These are phyloP conservation scores for Austroboletus rostrupii DNA, from an alignment of 1,284 basidiomycete species.

Conservation along the genomic window DNA sequence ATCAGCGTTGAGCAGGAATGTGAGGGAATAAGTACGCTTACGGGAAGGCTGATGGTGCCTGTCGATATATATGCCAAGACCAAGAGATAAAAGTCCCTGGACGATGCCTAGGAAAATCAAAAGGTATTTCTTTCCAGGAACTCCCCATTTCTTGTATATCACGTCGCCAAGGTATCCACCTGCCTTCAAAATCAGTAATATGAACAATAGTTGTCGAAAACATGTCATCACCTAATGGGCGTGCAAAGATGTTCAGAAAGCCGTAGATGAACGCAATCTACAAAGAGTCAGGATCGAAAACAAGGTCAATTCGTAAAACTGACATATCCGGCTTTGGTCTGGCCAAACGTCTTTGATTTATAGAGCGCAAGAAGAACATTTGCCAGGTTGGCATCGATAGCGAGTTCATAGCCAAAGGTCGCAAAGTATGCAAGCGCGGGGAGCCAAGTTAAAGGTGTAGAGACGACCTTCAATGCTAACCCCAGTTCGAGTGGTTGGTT, in stretches of 20 bases:
- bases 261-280: constrained; percentile 43
- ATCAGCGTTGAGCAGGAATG: not conserved
- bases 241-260: constrained; percentile 51
- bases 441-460: constrained; percentile 56
- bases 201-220: not conserved
- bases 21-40: constrained; percentile 3
- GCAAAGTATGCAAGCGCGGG: constrained; percentile 50
- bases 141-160: constrained; percentile 44
- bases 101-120: constrained; percentile 41
- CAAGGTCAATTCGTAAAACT: constrained; percentile 11
- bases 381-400: constrained; percentile 55
- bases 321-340: constrained; percentile 53
- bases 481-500: constrained; percentile 45
- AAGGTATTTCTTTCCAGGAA: constrained; percentile 50
- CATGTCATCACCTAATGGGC: constrained; percentile 35
- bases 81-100: constrained; percentile 48
- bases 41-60: constrained; percentile 23
- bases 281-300: constrained; percentile 5
- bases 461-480: constrained; percentile 35
- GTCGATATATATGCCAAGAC: constrained; percentile 45
- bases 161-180: constrained; percentile 53
- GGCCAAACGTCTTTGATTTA: constrained; percentile 35
- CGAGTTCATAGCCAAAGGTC: constrained; percentile 58
- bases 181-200: not conserved
- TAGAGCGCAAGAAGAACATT: constrained; percentile 44